A percentile compares a stretch with the other conserved stretches of the same genome.
These are phyloP conservation scores for Tremella fuciformis DNA, from an alignment of 768 basidiomycete genomes.

Conservation along the genomic window DNA sequence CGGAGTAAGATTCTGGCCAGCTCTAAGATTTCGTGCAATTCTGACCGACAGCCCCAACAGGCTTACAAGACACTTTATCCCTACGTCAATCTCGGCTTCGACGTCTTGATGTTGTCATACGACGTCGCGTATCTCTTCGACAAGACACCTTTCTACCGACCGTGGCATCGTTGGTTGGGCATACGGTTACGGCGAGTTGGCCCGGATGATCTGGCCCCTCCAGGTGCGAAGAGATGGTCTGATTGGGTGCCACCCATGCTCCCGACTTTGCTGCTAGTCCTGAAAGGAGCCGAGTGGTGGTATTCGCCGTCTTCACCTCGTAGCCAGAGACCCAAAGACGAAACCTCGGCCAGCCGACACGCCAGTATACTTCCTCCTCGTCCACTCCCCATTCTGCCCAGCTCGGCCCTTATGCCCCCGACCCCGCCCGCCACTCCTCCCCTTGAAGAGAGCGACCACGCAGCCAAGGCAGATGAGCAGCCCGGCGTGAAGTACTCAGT, in stretches of 20 bases:
- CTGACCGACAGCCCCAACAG: conserved; percentile 37
- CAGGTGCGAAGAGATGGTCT: background rate
- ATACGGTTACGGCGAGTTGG: conserved; percentile 68
- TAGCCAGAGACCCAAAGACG: conserved; percentile 59
- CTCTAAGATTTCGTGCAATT: background rate
- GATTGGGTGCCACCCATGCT: conserved; percentile 37
- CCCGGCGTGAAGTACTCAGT: conserved; percentile 61
- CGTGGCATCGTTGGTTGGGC: conserved; percentile 84
- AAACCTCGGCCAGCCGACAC: conserved; percentile 54
- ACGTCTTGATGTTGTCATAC: conserved; percentile 76
- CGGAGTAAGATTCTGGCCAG: conserved; percentile 14
- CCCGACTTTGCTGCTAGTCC: conserved; percentile 89
- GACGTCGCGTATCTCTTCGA: conserved; percentile 91
- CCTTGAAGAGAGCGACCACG: conserved; percentile 5
- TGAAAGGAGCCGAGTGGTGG: conserved; percentile 99
- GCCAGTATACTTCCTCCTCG: conserved; percentile 70
- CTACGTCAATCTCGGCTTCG: conserved; percentile 71
- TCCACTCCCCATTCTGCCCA: conserved; percentile 69
- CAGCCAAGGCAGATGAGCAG: background rate
- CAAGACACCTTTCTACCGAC: conserved; percentile 76
- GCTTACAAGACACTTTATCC: conserved; percentile 76
- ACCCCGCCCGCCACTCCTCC: conserved; percentile 26
- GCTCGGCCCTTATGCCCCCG: conserved; percentile 21
- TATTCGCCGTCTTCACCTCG: conserved; percentile 90
- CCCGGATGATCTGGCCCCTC: conserved; percentile 20